A percentile compares a stretch with the other conserved stretches of the same genome.
These are phyloP conservation scores for Cyclanthera cordifolia DNA, from an alignment of 306 rosid species.

Conservation along the genomic window DNA sequence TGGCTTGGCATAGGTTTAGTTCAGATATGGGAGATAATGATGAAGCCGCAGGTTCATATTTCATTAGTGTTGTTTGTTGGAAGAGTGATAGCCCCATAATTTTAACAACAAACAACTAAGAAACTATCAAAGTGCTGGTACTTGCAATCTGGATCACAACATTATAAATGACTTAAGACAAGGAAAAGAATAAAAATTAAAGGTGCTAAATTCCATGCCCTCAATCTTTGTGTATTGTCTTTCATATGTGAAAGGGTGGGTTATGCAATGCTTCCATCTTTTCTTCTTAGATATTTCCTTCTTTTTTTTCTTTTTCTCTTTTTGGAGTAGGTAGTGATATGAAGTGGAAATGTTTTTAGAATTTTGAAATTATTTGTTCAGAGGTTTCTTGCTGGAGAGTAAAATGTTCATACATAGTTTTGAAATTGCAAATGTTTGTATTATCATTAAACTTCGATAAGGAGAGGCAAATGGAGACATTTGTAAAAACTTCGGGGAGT, in stretches of 20 bases:
- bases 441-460: not conserved
- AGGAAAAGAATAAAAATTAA: not conserved
- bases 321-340: not conserved
- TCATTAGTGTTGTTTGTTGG: slow-evolving; percentile 98
- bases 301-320: not conserved
- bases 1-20: slow-evolving; percentile 78
- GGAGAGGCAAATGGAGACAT: not conserved
- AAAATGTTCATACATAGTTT: not conserved
- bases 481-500: not conserved
- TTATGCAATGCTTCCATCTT: no score
- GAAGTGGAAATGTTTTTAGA: not conserved
- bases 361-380: not conserved
- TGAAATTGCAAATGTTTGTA: no score
- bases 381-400: not conserved
- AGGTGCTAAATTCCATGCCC: not conserved
- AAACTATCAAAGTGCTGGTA: slow-evolving; percentile 84
- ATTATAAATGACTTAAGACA: not conserved
- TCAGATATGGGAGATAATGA: slow-evolving; percentile 54
- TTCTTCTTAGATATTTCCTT: no score
- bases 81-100: slow-evolving; percentile 93
- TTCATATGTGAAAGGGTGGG: slow-evolving; percentile 8
- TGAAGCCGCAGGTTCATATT: slow-evolving; percentile 75
- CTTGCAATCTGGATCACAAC: slow-evolving; percentile 33
- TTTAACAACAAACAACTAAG: slow-evolving; percentile 90
- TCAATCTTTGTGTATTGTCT: not conserved